A percentile compares a stretch with the other conserved stretches of the same genome.
Evolutionary conservation across 2,329 filamentous ascomycete species (phyloP).

Genomic region (Helminthosporium solani): DNA sequence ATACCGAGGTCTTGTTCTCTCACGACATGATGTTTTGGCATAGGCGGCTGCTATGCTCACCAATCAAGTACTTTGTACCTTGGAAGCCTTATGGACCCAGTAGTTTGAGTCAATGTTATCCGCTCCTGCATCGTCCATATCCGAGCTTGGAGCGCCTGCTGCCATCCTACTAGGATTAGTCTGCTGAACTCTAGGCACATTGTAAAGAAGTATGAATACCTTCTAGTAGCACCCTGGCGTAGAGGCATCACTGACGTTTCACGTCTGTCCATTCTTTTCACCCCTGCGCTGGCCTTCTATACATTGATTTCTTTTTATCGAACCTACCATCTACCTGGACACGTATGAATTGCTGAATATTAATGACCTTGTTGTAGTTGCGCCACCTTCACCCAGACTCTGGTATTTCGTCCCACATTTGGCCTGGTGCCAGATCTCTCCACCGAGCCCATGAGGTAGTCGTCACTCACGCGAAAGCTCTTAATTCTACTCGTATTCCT

Average conservation of each 20-base stretch:
- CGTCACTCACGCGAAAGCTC: conserved; percentile 8
- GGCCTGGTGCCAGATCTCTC: conserved; percentile 22
- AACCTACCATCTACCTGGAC: conserved; percentile 15
- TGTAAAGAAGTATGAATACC: conserved; percentile 24
- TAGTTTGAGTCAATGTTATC: conserved; percentile 25
- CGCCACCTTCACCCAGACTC: conserved; percentile 14
- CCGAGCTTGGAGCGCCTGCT: conserved; percentile 14
- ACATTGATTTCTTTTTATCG: conserved; percentile 9
- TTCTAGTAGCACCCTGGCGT: conserved; percentile 9
- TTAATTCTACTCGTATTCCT: conserved; percentile 9
- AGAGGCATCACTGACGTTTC: conserved; percentile 13
- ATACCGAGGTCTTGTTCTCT: conserved; percentile 20
- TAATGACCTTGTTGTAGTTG: conserved; percentile 11
- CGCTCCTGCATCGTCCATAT: conserved; percentile 18
- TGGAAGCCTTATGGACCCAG: conserved; percentile 20
- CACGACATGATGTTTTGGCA: conserved; percentile 18
- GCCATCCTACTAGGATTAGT: conserved; percentile 20
- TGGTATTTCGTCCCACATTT: conserved; percentile 18
- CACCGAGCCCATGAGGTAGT: conserved; percentile 19
- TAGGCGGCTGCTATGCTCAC: conserved; percentile 10
- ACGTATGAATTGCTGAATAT: conserved; percentile 16
- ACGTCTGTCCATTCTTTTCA: conserved; percentile 13
- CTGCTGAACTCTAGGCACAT: conserved; percentile 8
- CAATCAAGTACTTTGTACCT: conserved; percentile 16
- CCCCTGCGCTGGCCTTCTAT: conserved; percentile 9